Conservation (phyloP, 306 rosid genomes). For the Prunus persica region DNA sequence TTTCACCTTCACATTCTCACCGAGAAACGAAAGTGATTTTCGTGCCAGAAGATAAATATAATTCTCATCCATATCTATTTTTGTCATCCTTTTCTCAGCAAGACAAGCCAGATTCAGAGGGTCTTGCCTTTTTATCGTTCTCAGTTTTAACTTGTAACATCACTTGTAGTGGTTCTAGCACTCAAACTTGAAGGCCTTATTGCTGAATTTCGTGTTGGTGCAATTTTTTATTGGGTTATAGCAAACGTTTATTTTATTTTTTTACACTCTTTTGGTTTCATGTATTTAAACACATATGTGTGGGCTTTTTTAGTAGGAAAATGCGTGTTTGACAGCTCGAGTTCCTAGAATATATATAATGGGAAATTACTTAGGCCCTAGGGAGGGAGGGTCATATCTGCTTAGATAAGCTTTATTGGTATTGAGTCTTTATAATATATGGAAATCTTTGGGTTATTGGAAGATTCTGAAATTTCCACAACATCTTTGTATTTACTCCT, state of each 20-base stretch:
- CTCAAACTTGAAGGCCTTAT: background rate
- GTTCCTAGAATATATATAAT: background rate
- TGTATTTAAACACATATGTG: background rate
- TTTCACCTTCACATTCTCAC: too few relatives aligned
- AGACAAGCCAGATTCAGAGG: background rate
- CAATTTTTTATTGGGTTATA: background rate
- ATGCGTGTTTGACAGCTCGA: conserved; percentile 16
- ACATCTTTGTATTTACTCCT: background rate
- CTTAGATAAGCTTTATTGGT: background rate
- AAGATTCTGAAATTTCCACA: background rate
- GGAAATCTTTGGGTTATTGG: background rate
- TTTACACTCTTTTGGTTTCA: background rate
- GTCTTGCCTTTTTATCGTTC: background rate
- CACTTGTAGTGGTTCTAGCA: background rate
- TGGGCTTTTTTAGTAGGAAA: background rate
- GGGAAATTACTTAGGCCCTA: background rate
- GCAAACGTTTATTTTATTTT: background rate
- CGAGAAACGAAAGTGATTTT: background rate
- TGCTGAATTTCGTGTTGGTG: background rate
- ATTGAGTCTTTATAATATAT: background rate
- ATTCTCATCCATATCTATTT: background rate
- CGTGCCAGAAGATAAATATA: background rate
- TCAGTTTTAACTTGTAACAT: background rate
- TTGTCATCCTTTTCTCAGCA: background rate
- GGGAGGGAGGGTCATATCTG: conserved; percentile 12